Conservation (phyloP, 1,139 yeast genomes). For the Taphrina communis region DNA sequence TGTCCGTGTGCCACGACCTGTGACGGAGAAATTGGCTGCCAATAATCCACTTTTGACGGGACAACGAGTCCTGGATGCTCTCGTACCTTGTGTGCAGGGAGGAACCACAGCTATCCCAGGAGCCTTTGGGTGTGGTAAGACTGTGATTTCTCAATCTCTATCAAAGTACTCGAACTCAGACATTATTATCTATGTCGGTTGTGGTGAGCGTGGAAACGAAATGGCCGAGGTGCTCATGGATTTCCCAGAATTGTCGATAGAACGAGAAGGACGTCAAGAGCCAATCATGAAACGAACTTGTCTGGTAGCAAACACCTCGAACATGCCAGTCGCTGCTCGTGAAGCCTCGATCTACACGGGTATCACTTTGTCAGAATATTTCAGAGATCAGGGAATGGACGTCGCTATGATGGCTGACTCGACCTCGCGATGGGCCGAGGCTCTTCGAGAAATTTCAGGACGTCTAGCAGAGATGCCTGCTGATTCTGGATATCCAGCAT, state of each 20-base stretch:
- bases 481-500: conserved; percentile 99
- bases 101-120: conserved; percentile 99
- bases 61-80: conserved; percentile 95
- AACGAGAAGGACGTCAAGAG: conserved; percentile 88
- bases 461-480: conserved; percentile 99
- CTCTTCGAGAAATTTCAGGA: conserved; percentile 98
- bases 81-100: conserved; percentile 99
- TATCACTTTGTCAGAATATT: conserved; percentile 96
- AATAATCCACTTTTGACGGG: conserved; percentile 96
- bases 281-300: conserved; percentile 99
- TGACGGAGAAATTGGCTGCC: conserved; percentile 88
- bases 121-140: conserved; percentile 99
- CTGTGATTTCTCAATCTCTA: conserved; percentile 96
- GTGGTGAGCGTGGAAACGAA: conserved; percentile 96
- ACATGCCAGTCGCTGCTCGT: conserved; percentile 99
- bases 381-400: conserved; percentile 99
- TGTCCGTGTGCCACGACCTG: conserved; percentile 99
- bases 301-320: conserved; percentile 96
- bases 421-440: conserved; percentile 99
- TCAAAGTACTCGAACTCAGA: conserved; percentile 98
- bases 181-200: conserved; percentile 89
- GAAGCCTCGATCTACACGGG: conserved; percentile 99
- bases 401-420: conserved; percentile 99
- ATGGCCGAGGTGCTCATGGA: conserved; percentile 99
- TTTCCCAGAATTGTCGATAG: conserved; percentile 95